A percentile compares a stretch with the other conserved stretches of the same genome.
Evolutionary conservation across 1,284 basidiomycete genomes (phyloP).

Genomic region (Limonomyces culmigenus): DNA sequence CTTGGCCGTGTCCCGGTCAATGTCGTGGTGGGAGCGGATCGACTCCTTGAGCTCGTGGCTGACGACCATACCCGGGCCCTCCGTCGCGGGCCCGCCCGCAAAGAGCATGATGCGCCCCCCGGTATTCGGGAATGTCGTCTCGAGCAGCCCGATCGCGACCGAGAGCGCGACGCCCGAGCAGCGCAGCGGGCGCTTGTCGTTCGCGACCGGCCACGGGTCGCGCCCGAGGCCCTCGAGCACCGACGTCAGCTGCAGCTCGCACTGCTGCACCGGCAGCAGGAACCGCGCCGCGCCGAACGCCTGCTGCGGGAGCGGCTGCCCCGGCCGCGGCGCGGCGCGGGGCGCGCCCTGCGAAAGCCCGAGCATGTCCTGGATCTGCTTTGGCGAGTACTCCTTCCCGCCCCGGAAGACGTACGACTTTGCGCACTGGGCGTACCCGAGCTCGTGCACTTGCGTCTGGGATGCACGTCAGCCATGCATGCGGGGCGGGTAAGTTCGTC

Average conservation of each 20-base stretch:
- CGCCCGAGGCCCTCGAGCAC: conserved; percentile 82
- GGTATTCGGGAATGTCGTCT: conserved; percentile 93
- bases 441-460: conserved; percentile 95
- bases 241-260: conserved; percentile 92
- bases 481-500: too few relatives aligned
- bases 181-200: conserved; percentile 86
- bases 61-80: conserved; percentile 95
- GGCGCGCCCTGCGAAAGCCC: conserved; percentile 59
- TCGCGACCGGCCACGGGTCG: conserved; percentile 96
- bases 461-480: too few relatives aligned
- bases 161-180: conserved; percentile 93
- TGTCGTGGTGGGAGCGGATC: conserved; percentile 98
- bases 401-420: conserved; percentile 99
- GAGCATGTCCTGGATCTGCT: conserved; percentile 98
- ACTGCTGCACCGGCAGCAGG: conserved; percentile 83
- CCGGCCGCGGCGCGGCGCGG: conserved; percentile 68
- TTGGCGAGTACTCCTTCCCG: conserved; percentile 94
- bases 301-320: conserved; percentile 76
- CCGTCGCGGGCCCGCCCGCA: conserved; percentile 90
- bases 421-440: conserved; percentile 90
- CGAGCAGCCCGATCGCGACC: conserved; percentile 89
- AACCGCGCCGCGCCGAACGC: conserved; percentile 83
- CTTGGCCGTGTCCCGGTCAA: conserved; percentile 93
- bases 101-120: conserved; percentile 96
- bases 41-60: conserved; percentile 93